These are phyloP conservation scores for Salix exigua DNA, from an alignment of 345 rosid species.

Conservation along the genomic window DNA sequence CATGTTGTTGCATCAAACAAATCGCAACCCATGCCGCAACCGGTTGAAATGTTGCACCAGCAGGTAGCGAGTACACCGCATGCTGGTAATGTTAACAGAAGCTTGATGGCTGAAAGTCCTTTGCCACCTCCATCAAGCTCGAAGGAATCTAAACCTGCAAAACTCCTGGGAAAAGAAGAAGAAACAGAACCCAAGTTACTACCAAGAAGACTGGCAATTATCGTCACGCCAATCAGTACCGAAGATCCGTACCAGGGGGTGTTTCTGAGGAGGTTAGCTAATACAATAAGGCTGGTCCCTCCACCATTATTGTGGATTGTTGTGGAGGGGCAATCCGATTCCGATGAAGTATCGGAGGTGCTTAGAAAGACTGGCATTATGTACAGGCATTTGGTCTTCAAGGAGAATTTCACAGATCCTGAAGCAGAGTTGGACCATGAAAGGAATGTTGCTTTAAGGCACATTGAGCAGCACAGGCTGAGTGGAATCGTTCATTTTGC, in stretches of 20 bases:
- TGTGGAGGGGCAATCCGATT: slow-evolving; percentile 50
- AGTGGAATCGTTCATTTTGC: slow-evolving; percentile 87
- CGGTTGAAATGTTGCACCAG: slow-evolving; percentile 23
- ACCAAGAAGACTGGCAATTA: slow-evolving; percentile 48
- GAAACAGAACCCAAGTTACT: slow-evolving; percentile 5
- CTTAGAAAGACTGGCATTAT: slow-evolving; percentile 73
- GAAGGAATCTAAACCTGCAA: slow-evolving; percentile 16
- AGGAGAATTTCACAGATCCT: slow-evolving; percentile 59
- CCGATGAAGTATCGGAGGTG: slow-evolving; percentile 37
- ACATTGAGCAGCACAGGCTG: slow-evolving; percentile 68
- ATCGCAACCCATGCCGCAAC: slow-evolving; percentile 28
- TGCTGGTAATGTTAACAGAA: slow-evolving; percentile 22
- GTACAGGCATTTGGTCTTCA: slow-evolving; percentile 72
- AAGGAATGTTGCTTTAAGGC: slow-evolving; percentile 71
- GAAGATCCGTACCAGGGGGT: slow-evolving; percentile 38
- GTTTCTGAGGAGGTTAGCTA: slow-evolving; percentile 62
- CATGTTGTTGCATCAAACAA: slow-evolving; percentile 15
- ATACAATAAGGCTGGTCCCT: slow-evolving; percentile 54
- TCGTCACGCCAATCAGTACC: slow-evolving; percentile 56
- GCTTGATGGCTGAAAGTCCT: slow-evolving; percentile 28
- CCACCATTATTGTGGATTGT: slow-evolving; percentile 83
- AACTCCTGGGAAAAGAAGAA: slow-evolving; percentile 2
- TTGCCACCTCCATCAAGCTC: slow-evolving; percentile 23
- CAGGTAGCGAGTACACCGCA: neutral
- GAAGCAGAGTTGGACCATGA: slow-evolving; percentile 68